A percentile compares a stretch with the other conserved stretches of the same genome.
Conservation (phyloP, 2,329 filamentous ascomycete species). For the Neofusicoccum cordaticola region DNA sequence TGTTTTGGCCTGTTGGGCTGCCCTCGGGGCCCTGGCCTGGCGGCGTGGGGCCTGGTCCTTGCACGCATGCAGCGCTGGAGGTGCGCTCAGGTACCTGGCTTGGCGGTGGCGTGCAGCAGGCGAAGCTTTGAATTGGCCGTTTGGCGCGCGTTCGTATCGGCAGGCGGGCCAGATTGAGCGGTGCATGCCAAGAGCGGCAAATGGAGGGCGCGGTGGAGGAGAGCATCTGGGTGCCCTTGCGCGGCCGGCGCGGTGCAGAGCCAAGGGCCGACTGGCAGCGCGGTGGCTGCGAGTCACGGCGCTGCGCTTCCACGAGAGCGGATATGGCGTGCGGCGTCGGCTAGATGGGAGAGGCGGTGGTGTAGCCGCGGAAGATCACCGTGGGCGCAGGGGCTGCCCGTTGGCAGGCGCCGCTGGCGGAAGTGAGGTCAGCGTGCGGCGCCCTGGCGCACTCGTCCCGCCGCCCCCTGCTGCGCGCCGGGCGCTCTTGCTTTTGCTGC, state of each 20-base stretch:
- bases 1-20: background rate
- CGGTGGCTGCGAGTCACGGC: background rate
- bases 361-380: slow-evolving; percentile 10
- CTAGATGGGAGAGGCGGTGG: background rate
- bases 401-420: too few species aligned
- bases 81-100: slow-evolving; percentile 13
- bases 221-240: background rate
- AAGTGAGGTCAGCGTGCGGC: too few species aligned
- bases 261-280: too few species aligned
- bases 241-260: background rate
- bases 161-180: background rate
- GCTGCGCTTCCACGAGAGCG: background rate
- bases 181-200: background rate
- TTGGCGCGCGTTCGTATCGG: slow-evolving; percentile 5
- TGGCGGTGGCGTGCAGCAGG: slow-evolving; percentile 5
- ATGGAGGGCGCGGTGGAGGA: background rate
- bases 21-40: background rate
- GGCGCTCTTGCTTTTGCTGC: background rate
- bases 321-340: background rate
- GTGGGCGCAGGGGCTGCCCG: background rate
- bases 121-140: slow-evolving; percentile 2
- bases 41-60: slow-evolving; percentile 5
- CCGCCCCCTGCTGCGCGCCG: background rate
- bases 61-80: background rate
- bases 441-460: background rate